Percentiles rank a stretch among this genome's conserved stretches.
These are phyloP conservation scores for Curvularia lunata DNA, from an alignment of 2,329 filamentous ascomycete genomes.

Conservation along the genomic window DNA sequence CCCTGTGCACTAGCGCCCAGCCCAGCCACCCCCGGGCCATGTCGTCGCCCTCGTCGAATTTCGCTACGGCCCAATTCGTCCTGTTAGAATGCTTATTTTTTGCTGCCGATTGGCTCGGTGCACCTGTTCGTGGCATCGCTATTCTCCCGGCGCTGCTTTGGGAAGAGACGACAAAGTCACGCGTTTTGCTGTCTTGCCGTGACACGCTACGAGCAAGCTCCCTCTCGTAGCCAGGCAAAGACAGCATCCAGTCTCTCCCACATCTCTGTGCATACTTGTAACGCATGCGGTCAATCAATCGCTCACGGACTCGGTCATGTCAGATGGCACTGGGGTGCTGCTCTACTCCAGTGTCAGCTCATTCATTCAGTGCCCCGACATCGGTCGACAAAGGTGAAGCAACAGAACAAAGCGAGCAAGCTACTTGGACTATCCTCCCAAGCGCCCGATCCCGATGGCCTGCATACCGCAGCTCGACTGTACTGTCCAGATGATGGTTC, in stretches of 20 bases:
- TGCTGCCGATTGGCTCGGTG: slow-evolving; percentile 21
- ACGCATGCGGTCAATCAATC: neutral
- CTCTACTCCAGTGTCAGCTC: neutral
- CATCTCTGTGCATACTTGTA: neutral
- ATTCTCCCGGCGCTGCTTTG: slow-evolving; percentile 1
- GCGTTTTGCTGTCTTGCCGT: slow-evolving; percentile 11
- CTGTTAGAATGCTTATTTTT: slow-evolving; percentile 1
- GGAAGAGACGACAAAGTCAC: slow-evolving; percentile 12
- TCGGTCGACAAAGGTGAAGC: neutral
- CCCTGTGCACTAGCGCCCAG: slow-evolving; percentile 23
- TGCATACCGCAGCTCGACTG: slow-evolving; percentile 5
- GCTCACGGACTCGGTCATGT: neutral
- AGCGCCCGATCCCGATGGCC: neutral
- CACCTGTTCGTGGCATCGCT: slow-evolving; percentile 11
- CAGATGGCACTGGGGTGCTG: neutral
- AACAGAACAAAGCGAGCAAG: neutral
- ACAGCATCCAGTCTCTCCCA: neutral
- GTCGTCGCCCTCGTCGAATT: slow-evolving; percentile 13
- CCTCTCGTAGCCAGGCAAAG: neutral
- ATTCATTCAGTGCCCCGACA: neutral
- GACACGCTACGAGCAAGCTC: slow-evolving; percentile 7
- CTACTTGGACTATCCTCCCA: neutral
- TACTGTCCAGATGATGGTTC: slow-evolving; percentile 9
- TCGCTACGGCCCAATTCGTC: slow-evolving; percentile 11
- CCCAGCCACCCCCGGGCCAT: slow-evolving; percentile 20